Base-by-base conservation (phyloP, 371 early-diverging fungal genomes). In the Mucor mucedo region DNA sequence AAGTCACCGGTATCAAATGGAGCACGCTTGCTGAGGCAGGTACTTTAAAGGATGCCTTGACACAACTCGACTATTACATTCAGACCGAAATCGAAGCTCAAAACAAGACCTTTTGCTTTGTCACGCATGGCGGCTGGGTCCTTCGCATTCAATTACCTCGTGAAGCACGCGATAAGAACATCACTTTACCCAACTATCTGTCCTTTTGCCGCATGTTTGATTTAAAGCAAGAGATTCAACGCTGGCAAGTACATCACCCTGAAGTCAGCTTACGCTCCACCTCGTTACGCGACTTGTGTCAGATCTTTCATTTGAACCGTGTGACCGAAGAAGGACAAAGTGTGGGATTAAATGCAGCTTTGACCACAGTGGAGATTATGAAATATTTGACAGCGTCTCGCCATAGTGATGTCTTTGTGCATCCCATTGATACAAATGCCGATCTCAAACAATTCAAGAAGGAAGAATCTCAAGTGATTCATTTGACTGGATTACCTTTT, bases 111-210 rank as follows among this genome's bases (percentile, higher is more conserved):
- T 91, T 91, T 70, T 89, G 90, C 58, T 89, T 92, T 67, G 88
- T 89, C 10, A 88, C 90, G 0, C 91, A 91, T 69, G 91, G 91
- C 13, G 90, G 88, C 4, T 88, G 89, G 89, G 86, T 87, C 33
- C 69, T 93, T 48, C 85, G 90, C 33, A 89, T 86, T 63, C 91
- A 91, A 64, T 69, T 93, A 1, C 82, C 84, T n/a, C 75, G 90
- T 8, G 91, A 93, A 67, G 84, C 89, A 13, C 71, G 83, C 33
- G 89, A 89, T 58, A 93, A 93, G 71, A 70, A 72, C 6, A 77
- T 93, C n/a, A 71, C 76, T 6, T 63, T 93, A 7, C 87, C 91
- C 2, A 61, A 62, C 6, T 89, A 89, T 52, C 75, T 90, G 27
- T 71, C 78, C 11, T 82, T 80, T 48, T 79, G 84, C 56, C 77